Conservation (phyloP, 2,329 filamentous ascomycete genomes). For the Fusarium sp. region DNA sequence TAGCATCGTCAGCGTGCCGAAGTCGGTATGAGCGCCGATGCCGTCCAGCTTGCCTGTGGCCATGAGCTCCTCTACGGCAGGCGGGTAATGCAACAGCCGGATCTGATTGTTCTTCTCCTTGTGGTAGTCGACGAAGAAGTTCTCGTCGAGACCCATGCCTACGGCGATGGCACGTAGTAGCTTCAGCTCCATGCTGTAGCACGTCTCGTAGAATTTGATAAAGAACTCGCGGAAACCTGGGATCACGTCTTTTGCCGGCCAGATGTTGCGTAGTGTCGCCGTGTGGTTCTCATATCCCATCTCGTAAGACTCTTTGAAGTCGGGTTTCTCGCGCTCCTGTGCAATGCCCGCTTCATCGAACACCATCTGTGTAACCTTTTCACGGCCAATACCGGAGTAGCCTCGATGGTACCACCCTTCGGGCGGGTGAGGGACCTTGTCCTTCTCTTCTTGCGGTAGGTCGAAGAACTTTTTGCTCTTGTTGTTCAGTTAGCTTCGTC, state of each 20-base stretch:
- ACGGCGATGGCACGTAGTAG: conserved; percentile 84
- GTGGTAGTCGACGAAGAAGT: conserved; percentile 79
- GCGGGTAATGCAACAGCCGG: conserved; percentile 69
- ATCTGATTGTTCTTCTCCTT: conserved; percentile 71
- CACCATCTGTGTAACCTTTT: conserved; percentile 53
- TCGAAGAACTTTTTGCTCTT: conserved; percentile 50
- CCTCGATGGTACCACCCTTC: conserved; percentile 54
- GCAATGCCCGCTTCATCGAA: conserved; percentile 47
- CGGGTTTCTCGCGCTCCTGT: conserved; percentile 50
- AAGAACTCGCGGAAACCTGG: conserved; percentile 43
- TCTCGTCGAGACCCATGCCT: conserved; percentile 77
- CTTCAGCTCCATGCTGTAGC: conserved; percentile 79
- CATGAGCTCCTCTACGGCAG: conserved; percentile 49
- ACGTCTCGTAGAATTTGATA: conserved; percentile 76
- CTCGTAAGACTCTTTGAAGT: conserved; percentile 59
- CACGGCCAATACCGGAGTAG: conserved; percentile 52
- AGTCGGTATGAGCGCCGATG: conserved; percentile 52
- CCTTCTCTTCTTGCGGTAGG: conserved; percentile 50
- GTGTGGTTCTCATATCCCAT: conserved; percentile 49
- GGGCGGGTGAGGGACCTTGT: conserved; percentile 49
- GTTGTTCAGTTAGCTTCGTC: conserved; percentile 21
- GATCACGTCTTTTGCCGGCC: conserved; percentile 40
- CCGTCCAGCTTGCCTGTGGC: conserved; percentile 42
- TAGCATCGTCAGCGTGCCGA: conserved; percentile 62
- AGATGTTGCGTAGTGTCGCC: conserved; percentile 42